These are phyloP conservation scores for Multifurca ochricompacta DNA, from an alignment of 768 basidiomycete genomes.

Conservation along the genomic window DNA sequence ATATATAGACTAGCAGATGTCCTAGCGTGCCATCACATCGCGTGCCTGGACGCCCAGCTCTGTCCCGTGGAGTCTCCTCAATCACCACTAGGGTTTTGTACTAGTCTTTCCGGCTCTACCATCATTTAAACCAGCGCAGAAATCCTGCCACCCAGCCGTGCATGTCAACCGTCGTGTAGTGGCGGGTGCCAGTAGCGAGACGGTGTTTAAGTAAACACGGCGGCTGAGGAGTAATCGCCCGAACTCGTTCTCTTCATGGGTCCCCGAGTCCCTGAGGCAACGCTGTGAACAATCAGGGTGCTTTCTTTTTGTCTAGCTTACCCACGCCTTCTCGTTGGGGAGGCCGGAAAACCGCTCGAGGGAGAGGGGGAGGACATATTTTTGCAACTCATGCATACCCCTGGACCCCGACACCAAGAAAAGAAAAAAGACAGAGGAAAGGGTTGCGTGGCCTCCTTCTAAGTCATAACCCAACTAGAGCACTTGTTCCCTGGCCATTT, in stretches of 20 bases:
- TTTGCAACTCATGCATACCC: not conserved
- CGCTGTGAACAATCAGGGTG: not conserved
- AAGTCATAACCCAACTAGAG: not conserved
- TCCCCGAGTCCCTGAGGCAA: not conserved
- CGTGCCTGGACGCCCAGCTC: not conserved
- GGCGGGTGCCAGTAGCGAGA: not conserved
- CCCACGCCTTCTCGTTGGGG: not conserved
- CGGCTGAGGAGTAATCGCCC: not conserved
- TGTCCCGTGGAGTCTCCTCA: not conserved
- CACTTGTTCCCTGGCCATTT: not conserved
- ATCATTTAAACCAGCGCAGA: not conserved
- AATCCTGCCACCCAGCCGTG: not conserved
- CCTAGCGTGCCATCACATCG: not conserved
- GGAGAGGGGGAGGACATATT: not conserved
- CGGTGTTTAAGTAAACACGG: slow-evolving; percentile 8
- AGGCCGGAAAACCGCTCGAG: no score
- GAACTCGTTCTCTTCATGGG: not conserved
- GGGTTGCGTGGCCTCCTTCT: no score
- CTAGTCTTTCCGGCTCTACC: not conserved
- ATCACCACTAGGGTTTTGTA: not conserved
- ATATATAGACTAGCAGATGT: not conserved
- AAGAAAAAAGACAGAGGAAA: not conserved
- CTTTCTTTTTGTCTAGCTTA: not conserved
- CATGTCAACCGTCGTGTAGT: not conserved
- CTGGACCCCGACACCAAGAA: not conserved